phyloP scores from a whole-genome alignment of 2,329 filamentous ascomycete species.

The Xylaria sp. region DNA sequence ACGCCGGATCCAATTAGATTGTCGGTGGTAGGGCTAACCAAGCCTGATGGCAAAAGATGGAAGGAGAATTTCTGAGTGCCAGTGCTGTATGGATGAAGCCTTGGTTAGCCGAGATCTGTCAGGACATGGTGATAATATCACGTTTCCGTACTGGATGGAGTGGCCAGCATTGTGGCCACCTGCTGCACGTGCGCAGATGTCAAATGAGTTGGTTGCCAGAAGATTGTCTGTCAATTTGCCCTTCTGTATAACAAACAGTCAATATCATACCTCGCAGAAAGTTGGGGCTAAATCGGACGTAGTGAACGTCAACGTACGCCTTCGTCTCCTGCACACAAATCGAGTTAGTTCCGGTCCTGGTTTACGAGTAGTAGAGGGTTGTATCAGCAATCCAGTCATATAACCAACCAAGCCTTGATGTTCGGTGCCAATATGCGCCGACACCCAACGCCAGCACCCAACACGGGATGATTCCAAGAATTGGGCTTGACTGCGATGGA shows the following conservation, averaged over 20 bases:
- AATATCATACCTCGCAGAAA: conserved; percentile 10
- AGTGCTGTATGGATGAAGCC: neutral
- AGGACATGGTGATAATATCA: neutral
- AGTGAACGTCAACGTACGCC: conserved; percentile 17
- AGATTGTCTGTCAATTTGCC: conserved; percentile 27
- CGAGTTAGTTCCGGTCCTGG: conserved; percentile 12
- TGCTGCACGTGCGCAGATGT: conserved; percentile 26
- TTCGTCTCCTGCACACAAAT: conserved; percentile 24
- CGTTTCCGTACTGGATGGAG: conserved; percentile 23
- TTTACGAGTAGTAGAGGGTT: neutral
- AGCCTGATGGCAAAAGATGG: conserved; percentile 70
- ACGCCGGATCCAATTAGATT: conserved; percentile 76
- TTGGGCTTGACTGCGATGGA: neutral
- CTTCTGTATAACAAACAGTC: conserved; percentile 23
- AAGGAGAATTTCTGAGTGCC: conserved; percentile 22
- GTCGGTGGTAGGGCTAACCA: conserved; percentile 71
- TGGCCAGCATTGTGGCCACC: conserved; percentile 29
- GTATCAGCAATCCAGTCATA: neutral
- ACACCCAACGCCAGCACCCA: neutral
- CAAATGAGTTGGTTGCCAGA: conserved; percentile 21
- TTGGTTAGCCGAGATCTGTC: conserved; percentile 12
- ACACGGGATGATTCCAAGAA: too few relatives aligned
- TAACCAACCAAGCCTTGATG: conserved; percentile 2
- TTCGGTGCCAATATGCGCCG: neutral
- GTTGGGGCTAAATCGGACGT: neutral